Evolutionary conservation across 495 filamentous ascomycete species (phyloP).

Genomic region (Alectoria sarmentosa): DNA sequence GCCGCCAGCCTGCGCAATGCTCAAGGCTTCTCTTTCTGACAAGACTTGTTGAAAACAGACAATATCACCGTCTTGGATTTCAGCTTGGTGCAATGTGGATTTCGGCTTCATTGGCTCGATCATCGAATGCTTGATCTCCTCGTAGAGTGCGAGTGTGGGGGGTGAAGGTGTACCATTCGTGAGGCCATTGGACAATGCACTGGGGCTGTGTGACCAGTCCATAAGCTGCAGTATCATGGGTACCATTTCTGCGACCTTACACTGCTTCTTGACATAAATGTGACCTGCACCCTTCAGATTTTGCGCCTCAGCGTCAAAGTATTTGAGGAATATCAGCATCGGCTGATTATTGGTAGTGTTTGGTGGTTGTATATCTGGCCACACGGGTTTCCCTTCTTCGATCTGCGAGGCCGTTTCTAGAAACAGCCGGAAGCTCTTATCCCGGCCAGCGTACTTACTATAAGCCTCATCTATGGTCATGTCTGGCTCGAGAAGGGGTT

Average conservation of each 20-base stretch:
- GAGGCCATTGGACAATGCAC: conserved; percentile 15
- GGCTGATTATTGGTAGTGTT: conserved; percentile 44
- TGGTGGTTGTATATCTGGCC: conserved; percentile 47
- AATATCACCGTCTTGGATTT: conserved; percentile 97
- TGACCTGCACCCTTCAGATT: conserved; percentile 67
- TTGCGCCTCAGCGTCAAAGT: conserved; percentile 75
- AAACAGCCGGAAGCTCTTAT: conserved; percentile 74
- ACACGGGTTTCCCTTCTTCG: conserved; percentile 59
- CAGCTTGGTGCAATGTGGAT: conserved; percentile 75
- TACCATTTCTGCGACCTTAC: conserved; percentile 81
- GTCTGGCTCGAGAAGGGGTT: conserved; percentile 66
- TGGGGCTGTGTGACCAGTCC: conserved; percentile 66
- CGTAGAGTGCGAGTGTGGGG: conserved; percentile 54
- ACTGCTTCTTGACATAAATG: conserved; percentile 77
- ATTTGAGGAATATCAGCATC: conserved; percentile 85
- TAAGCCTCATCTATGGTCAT: conserved; percentile 79
- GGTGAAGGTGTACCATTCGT: conserved; percentile 21
- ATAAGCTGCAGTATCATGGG: conserved; percentile 74
- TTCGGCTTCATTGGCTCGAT: conserved; percentile 92
- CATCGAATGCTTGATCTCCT: conserved; percentile 98
- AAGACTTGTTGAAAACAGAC: conserved; percentile 77
- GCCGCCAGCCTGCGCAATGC: conserved; percentile 36
- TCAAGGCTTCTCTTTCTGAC: conserved; percentile 49
- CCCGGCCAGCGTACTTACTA: conserved; percentile 59
- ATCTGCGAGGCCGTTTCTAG: conserved; percentile 65